Conservation (phyloP, 306 rosid species). For the Acacia acuminata region DNA sequence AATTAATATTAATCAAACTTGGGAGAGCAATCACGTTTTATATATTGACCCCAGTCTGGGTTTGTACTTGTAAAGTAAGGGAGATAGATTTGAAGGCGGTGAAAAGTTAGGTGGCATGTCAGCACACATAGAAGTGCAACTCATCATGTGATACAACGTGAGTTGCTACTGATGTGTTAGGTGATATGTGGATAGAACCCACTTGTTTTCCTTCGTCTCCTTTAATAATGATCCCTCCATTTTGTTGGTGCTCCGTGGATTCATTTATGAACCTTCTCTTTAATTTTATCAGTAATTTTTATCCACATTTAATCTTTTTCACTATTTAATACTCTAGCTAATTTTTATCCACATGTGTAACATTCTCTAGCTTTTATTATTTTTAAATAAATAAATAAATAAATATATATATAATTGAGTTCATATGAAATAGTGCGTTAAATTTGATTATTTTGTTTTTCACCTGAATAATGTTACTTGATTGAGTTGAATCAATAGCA, state of each 20-base stretch:
- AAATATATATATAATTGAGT: background rate
- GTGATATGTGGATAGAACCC: background rate
- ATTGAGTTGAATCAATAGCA: background rate
- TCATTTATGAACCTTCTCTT: background rate
- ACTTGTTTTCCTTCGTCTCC: background rate
- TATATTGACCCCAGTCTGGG: background rate
- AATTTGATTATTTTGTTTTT: background rate
- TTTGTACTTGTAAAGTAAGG: background rate
- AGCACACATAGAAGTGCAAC: background rate
- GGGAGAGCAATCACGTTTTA: background rate
- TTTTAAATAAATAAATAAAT: background rate
- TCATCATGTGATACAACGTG: background rate
- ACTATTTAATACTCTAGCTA: background rate
- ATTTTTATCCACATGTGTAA: background rate
- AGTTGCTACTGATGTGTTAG: background rate
- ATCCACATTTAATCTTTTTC: background rate
- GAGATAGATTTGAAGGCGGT: background rate
- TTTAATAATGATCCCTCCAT: background rate
- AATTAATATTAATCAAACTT: background rate
- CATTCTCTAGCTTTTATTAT: background rate
- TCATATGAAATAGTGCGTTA: background rate
- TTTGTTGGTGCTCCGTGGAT: background rate
- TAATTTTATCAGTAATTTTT: background rate
- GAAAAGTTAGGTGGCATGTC: background rate
- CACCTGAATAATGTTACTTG: background rate